phyloP scores from a whole-genome alignment of 257 asterid genomes.

The Solanum paucissectum region DNA sequence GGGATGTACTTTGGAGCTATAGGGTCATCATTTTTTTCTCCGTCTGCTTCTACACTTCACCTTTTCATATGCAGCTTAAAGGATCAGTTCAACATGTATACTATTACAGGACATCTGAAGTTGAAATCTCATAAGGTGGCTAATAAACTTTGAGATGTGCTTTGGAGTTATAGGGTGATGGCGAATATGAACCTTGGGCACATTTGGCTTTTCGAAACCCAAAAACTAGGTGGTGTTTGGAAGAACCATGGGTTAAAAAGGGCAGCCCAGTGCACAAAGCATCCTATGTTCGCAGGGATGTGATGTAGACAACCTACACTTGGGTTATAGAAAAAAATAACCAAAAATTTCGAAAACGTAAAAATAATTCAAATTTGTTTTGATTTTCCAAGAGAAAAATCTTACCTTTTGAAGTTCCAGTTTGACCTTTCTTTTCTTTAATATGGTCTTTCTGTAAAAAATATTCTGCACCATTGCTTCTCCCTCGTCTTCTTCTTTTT shows the following conservation, averaged over 20 bases:
- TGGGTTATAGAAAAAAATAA: background rate
- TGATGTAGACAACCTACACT: background rate
- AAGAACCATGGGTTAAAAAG: background rate
- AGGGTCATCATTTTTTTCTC: background rate
- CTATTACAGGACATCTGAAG: background rate
- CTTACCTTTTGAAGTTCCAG: background rate
- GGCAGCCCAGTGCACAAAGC: background rate
- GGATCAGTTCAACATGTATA: background rate
- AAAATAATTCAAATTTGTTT: background rate
- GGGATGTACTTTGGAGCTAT: background rate
- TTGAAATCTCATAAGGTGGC: background rate
- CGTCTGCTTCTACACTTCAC: background rate
- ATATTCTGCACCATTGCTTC: background rate
- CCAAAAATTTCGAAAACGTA: background rate
- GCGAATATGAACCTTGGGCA: background rate
- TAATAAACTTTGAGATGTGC: background rate
- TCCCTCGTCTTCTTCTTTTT: background rate
- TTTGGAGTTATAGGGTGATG: background rate
- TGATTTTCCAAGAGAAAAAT: background rate
- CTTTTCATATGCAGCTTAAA: background rate
- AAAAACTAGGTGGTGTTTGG: background rate
- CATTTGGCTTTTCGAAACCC: background rate
- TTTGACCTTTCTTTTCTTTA: background rate
- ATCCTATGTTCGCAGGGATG: background rate
- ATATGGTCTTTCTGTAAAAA: background rate